These are phyloP conservation scores for Ganoderma boninense DNA, from an alignment of 1,284 basidiomycete species.

Conservation along the genomic window DNA sequence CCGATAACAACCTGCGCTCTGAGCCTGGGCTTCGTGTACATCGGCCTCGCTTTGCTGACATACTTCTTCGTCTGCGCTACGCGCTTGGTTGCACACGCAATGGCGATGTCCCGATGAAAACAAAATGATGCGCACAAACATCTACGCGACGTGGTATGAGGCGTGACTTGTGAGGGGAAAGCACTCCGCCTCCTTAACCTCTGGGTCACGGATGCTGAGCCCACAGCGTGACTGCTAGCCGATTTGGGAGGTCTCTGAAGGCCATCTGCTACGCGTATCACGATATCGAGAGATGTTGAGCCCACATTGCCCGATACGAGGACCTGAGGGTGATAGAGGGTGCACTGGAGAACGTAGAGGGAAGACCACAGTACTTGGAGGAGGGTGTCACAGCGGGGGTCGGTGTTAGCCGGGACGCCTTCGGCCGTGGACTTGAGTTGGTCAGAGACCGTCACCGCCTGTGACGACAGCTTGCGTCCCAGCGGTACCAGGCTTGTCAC, in stretches of 20 bases:
- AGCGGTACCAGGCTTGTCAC: constrained; percentile 23
- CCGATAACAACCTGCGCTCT: background rate
- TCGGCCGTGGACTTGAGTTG: constrained; percentile 10
- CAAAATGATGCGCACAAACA: background rate
- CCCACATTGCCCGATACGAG: background rate
- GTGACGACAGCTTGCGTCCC: constrained; percentile 32
- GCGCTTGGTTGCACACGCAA: background rate
- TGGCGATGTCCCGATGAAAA: background rate
- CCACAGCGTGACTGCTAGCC: background rate
- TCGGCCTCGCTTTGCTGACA: background rate
- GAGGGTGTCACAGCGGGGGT: background rate
- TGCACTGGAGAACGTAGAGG: background rate
- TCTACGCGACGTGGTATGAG: background rate
- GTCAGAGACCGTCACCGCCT: constrained; percentile 25
- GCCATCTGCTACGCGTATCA: background rate
- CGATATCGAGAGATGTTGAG: background rate
- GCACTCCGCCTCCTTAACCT: background rate
- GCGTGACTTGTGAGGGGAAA: background rate
- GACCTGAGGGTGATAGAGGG: background rate
- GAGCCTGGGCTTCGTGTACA: background rate
- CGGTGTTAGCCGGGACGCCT: constrained; percentile 8
- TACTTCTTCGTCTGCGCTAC: background rate
- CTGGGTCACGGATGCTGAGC: background rate
- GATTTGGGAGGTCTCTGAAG: background rate
- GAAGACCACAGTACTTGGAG: background rate